These are phyloP conservation scores for Prunus armeniaca DNA, from an alignment of 306 rosid genomes.

Conservation along the genomic window DNA sequence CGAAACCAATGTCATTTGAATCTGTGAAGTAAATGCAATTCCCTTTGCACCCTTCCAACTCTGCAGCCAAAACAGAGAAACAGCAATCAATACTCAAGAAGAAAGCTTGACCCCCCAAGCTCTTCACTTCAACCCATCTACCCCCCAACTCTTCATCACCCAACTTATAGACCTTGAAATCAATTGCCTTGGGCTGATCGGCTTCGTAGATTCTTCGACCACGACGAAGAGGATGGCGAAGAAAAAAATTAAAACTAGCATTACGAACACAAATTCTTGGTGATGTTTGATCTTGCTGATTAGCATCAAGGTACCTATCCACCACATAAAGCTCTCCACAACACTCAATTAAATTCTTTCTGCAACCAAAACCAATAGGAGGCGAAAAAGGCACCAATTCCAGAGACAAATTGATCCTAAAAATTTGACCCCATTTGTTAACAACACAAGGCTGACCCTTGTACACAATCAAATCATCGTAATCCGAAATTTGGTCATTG, in stretches of 20 bases:
- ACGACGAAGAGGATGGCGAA: not conserved
- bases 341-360: slow-evolving; percentile 71
- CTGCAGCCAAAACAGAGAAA: slow-evolving; percentile 21
- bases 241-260: not conserved
- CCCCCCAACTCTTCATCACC: slow-evolving; percentile 38
- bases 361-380: slow-evolving; percentile 52
- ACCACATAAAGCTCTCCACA: slow-evolving; percentile 60
- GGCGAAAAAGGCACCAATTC: slow-evolving; percentile 51
- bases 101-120: slow-evolving; percentile 31
- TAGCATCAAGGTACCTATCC: slow-evolving; percentile 44
- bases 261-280: not conserved
- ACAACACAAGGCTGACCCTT: slow-evolving; percentile 58
- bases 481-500: slow-evolving; percentile 37
- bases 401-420: slow-evolving; percentile 53
- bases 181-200: slow-evolving; percentile 21
- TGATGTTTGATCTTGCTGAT: not conserved
- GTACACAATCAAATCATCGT: slow-evolving; percentile 54
- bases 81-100: slow-evolving; percentile 33
- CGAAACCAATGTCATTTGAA: slow-evolving; percentile 2
- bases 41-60: slow-evolving; percentile 24
- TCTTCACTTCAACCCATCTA: slow-evolving; percentile 34
- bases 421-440: slow-evolving; percentile 60
- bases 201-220: not conserved
- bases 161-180: slow-evolving; percentile 49
- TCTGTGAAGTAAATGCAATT: slow-evolving; percentile 45